A percentile compares a stretch with the other conserved stretches of the same genome.
Evolutionary conservation across 768 basidiomycete species (phyloP).

Genomic region (Crepidotus variabilis): DNA sequence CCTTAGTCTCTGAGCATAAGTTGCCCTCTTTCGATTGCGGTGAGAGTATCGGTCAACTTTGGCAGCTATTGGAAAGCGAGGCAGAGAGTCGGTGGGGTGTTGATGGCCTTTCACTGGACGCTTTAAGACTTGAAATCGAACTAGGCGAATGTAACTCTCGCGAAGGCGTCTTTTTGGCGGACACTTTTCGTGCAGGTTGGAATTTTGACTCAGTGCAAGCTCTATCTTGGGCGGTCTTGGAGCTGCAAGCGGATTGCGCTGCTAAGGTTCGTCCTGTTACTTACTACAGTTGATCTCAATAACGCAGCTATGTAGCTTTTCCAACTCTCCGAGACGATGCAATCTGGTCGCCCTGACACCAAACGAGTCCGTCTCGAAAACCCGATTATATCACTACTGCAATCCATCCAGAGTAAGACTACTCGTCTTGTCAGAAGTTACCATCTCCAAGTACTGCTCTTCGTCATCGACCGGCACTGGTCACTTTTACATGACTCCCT

Average conservation of each 20-base stretch:
- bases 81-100: slow-evolving; percentile 62
- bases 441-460: slow-evolving; percentile 77
- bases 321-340: slow-evolving; percentile 54
- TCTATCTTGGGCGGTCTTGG: slow-evolving; percentile 72
- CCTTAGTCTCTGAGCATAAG: slow-evolving; percentile 17
- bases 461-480: slow-evolving; percentile 84
- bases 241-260: slow-evolving; percentile 78
- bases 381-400: slow-evolving; percentile 54
- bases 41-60: slow-evolving; percentile 48
- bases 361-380: slow-evolving; percentile 58
- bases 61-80: slow-evolving; percentile 56
- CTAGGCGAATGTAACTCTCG: slow-evolving; percentile 12
- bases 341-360: slow-evolving; percentile 29
- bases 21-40: slow-evolving; percentile 33
- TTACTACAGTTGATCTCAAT: not conserved
- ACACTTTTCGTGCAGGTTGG: slow-evolving; percentile 70
- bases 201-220: slow-evolving; percentile 70
- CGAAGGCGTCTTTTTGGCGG: slow-evolving; percentile 49
- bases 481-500: slow-evolving; percentile 50
- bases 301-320: slow-evolving; percentile 46
- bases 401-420: slow-evolving; percentile 36
- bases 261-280: slow-evolving; percentile 45
- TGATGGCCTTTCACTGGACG: slow-evolving; percentile 61
- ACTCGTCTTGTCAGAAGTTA: slow-evolving; percentile 33
- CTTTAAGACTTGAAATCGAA: slow-evolving; percentile 52